A percentile compares a stretch with the other conserved stretches of the same genome.
Conservation (phyloP, 108 stramenopile genomes). For the Cafeteria roenbergensis region DNA sequence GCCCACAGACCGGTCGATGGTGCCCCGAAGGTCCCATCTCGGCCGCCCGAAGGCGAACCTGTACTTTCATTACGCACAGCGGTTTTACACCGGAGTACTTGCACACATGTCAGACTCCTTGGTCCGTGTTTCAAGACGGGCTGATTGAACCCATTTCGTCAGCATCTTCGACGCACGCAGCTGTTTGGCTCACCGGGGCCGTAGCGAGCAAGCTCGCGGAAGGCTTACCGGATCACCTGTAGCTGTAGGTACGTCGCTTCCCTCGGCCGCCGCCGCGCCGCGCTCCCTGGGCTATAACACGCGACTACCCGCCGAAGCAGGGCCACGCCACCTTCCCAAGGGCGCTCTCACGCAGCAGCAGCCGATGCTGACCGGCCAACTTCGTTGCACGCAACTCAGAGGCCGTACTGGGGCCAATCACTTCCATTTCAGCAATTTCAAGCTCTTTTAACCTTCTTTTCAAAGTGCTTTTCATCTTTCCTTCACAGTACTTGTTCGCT, state of each 20-base stretch:
- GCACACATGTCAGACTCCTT: constrained; percentile 84
- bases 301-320: no score
- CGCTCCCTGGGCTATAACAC: no score
- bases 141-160: constrained; percentile 68
- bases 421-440: constrained; percentile 89
- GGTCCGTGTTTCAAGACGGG: constrained; percentile 92
- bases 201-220: background rate
- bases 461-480: constrained; percentile 89
- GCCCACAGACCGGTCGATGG: constrained; percentile 72
- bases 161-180: constrained; percentile 13
- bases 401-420: constrained; percentile 78
- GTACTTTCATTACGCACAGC: constrained; percentile 74
- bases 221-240: no score
- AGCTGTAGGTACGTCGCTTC: no score
- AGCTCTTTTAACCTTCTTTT: constrained; percentile 95
- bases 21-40: no score
- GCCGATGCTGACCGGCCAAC: constrained; percentile 17
- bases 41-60: constrained; percentile 38
- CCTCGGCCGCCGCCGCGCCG: no score
- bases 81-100: constrained; percentile 77
- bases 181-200: background rate
- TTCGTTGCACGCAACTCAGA: no score
- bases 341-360: constrained; percentile 3
- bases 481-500: constrained; percentile 86
- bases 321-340: constrained; percentile 9